phyloP scores from a whole-genome alignment of 2,329 filamentous ascomycete species.

The Aspergillus neoniger region DNA sequence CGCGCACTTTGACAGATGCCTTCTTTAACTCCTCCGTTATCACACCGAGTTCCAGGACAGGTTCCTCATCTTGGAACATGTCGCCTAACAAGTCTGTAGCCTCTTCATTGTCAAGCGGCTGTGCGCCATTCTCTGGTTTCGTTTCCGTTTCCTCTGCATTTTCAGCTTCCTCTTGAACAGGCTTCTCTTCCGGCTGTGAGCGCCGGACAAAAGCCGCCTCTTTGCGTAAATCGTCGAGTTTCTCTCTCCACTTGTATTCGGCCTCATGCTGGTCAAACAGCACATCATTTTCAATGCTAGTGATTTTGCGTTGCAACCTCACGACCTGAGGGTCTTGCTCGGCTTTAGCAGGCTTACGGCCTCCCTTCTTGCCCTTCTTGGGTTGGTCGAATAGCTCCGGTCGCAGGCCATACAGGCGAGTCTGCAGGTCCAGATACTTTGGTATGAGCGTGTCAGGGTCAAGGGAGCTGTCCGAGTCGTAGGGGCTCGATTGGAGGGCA shows the following conservation, averaged over 20 bases:
- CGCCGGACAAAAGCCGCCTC: constrained; percentile 50
- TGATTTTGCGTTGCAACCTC: constrained; percentile 72
- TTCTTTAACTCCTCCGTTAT: constrained; percentile 34
- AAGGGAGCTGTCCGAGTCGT: constrained; percentile 63
- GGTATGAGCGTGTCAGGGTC: constrained; percentile 75
- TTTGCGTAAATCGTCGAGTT: constrained; percentile 62
- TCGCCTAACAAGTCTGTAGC: constrained; percentile 54
- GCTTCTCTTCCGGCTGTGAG: constrained; percentile 23
- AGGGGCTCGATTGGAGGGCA: constrained; percentile 27
- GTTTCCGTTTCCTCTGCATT: constrained; percentile 43
- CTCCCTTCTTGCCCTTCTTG: constrained; percentile 45
- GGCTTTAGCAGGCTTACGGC: constrained; percentile 26
- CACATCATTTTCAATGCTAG: constrained; percentile 74
- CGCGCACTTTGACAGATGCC: constrained; percentile 61
- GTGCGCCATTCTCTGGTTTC: constrained; percentile 21
- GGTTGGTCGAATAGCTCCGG: constrained; percentile 52
- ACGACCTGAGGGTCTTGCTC: constrained; percentile 52
- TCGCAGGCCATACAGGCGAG: constrained; percentile 64
- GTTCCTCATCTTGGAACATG: constrained; percentile 55
- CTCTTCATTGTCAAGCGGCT: constrained; percentile 38
- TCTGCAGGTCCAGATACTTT: constrained; percentile 74
- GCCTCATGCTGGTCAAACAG: constrained; percentile 70
- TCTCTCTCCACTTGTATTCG: constrained; percentile 65
- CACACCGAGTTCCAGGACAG: constrained; percentile 46
- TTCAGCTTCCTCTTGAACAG: constrained; percentile 53